These are phyloP conservation scores for Ormosia emarginata DNA, from an alignment of 306 rosid genomes.

Conservation along the genomic window DNA sequence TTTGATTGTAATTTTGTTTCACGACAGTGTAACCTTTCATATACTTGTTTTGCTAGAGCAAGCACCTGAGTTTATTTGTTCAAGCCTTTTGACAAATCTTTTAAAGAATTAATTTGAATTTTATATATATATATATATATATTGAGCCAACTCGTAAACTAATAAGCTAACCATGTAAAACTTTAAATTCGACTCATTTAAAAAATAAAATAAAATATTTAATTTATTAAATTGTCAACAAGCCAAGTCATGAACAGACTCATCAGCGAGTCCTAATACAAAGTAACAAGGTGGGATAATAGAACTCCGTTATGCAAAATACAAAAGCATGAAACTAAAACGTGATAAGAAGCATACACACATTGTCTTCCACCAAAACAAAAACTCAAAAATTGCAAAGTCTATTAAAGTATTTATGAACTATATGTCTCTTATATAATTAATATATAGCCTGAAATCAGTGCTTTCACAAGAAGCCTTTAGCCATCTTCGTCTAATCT, in stretches of 20 bases:
- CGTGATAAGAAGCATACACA: too few species aligned
- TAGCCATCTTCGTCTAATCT: not conserved
- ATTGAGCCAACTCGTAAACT: too few species aligned
- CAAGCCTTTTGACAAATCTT: too few species aligned
- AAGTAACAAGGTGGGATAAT: not conserved
- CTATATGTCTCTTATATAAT: not conserved
- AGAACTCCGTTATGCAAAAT: not conserved
- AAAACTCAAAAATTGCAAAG: not conserved
- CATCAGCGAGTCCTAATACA: not conserved
- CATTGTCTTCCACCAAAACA: not conserved
- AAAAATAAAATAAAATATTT: too few species aligned
- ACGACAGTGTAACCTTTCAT: too few species aligned
- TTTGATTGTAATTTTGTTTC: too few species aligned
- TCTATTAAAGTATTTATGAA: not conserved
- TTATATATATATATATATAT: too few species aligned
- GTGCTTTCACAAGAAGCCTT: slow-evolving; percentile 5
- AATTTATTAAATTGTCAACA: not conserved
- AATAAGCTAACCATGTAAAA: not conserved
- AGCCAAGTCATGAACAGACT: not conserved
- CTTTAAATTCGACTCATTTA: not conserved
- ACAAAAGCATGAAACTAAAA: not conserved
- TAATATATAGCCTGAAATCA: not conserved
- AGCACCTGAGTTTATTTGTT: too few species aligned
- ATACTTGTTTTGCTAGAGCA: too few species aligned
- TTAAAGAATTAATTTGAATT: too few species aligned